Evolutionary conservation across 495 filamentous ascomycete species (phyloP), one percentile per base, ranked within the genome.

Genomic region (Daldinia vernicosa): DNA sequence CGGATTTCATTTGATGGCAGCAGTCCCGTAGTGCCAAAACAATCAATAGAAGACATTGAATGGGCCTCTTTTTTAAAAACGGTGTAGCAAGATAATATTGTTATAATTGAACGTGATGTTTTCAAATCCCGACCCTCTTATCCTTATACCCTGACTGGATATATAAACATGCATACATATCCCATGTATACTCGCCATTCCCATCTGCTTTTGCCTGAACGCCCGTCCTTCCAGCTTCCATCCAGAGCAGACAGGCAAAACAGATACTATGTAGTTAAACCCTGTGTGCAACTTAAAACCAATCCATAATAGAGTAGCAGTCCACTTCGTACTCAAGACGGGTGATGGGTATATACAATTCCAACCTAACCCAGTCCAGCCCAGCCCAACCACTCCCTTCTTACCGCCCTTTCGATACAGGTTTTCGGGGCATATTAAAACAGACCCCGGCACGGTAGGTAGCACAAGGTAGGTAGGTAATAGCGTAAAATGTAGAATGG

Each of bases 281-380:
- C 58, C 30, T 15, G 14, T 12, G 54, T 14, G 22, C 5, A 19
- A 56, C 27, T 30, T 14, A 33, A 53, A 69, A 62, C 19, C 43
- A n/a, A 51, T 19, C 37, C 58, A 19, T 17, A 2, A 19, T 45
- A 45, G 17, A 17, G 27, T 53, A 39, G 51, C 7, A 56, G 52
- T 40, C 32, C 19, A 43, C 50, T 58, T 28, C 17, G 39, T 62
- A 69, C 40, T 52, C 66, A 69, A 69, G 43, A 53, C 47, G 68
- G 39, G 62, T 70, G 43, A 53, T 54, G 68, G 39, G 62, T 70
- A 70, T 70, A 70, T 65, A 60, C 68, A 70, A 70, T 50, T 66
- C 50, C 50, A 60, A 63, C 17, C 19, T 22, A 45, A 17, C 40
- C 40, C 15, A 22, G 40, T 8, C 40, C n/a, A n/a, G n/a, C n/a